phyloP scores from a whole-genome alignment of 148 eudicot genomes.

The Camellia sinensis region DNA sequence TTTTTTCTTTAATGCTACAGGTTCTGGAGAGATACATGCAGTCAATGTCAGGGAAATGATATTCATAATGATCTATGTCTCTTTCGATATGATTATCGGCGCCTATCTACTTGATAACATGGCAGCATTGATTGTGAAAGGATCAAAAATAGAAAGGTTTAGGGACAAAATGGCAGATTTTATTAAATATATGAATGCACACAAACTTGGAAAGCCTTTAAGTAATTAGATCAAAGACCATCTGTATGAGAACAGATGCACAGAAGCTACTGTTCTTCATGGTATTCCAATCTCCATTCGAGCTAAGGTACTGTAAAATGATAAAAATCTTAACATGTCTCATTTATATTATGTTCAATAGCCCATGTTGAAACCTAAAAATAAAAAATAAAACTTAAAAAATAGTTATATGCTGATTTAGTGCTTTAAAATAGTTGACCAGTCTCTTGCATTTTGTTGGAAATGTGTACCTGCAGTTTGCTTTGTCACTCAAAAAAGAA shows the following conservation, averaged over 20 bases:
- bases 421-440: too few species aligned
- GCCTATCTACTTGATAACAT: constrained; percentile 75
- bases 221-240: constrained; percentile 72
- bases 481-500: too few species aligned
- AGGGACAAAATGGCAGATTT: constrained; percentile 73
- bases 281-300: constrained; percentile 72
- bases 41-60: constrained; percentile 77
- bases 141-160: constrained; percentile 61
- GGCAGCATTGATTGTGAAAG: constrained; percentile 74
- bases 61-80: constrained; percentile 69
- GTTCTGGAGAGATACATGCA: constrained; percentile 81
- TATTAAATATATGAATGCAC: constrained; percentile 61
- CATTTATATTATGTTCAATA: too few species aligned
- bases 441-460: too few species aligned
- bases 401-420: too few species aligned
- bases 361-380: too few species aligned
- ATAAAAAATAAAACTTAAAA: too few species aligned
- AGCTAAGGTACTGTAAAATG: constrained; percentile 81
- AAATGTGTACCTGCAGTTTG: too few species aligned
- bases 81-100: constrained; percentile 73
- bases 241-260: constrained; percentile 71
- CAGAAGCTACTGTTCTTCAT: constrained; percentile 58
- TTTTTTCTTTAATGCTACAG: too few species aligned
- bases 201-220: constrained; percentile 54
- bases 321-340: too few species aligned